phyloP scores from a whole-genome alignment of 2,329 filamentous ascomycete species.

The Escovopsis weberi region DNA sequence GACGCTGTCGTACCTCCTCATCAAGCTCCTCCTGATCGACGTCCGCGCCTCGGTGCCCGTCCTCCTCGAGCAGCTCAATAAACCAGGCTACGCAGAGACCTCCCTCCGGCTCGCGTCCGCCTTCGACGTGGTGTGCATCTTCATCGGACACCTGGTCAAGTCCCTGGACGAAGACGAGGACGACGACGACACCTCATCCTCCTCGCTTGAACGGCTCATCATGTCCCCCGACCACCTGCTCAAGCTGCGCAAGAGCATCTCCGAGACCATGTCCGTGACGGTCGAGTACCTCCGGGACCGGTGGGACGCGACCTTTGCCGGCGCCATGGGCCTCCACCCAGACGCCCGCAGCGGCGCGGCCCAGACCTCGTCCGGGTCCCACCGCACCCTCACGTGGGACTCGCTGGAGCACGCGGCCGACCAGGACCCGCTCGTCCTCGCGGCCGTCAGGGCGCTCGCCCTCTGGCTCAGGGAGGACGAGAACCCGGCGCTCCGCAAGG shows the following conservation, averaged over 20 bases:
- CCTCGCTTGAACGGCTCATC: constrained; percentile 20
- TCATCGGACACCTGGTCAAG: constrained; percentile 42
- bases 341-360: constrained; percentile 32
- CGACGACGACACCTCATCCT: no score
- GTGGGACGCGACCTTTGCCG: constrained; percentile 53
- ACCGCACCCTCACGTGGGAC: constrained; percentile 43
- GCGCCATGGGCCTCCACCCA: constrained; percentile 45
- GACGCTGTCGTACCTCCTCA: constrained; percentile 42
- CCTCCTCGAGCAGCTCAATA: constrained; percentile 43
- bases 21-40: constrained; percentile 53
- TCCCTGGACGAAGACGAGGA: constrained; percentile 32
- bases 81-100: constrained; percentile 32
- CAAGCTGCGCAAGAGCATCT: constrained; percentile 43
- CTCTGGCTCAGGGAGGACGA: constrained; percentile 60
- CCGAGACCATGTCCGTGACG: constrained; percentile 47
- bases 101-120: constrained; percentile 43
- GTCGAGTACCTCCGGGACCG: constrained; percentile 54
- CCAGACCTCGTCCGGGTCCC: constrained; percentile 29
- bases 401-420: constrained; percentile 31
- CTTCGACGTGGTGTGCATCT: constrained; percentile 47
- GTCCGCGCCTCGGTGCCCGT: constrained; percentile 47
- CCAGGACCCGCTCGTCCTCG: constrained; percentile 44
- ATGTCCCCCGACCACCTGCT: constrained; percentile 46
- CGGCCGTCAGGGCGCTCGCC: constrained; percentile 41
- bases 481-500: constrained; percentile 39